A percentile compares a stretch with the other conserved stretches of the same genome.
These are phyloP conservation scores for Plasmodium vinckei DNA, from an alignment of 169 alveolate species.

Conservation along the genomic window DNA sequence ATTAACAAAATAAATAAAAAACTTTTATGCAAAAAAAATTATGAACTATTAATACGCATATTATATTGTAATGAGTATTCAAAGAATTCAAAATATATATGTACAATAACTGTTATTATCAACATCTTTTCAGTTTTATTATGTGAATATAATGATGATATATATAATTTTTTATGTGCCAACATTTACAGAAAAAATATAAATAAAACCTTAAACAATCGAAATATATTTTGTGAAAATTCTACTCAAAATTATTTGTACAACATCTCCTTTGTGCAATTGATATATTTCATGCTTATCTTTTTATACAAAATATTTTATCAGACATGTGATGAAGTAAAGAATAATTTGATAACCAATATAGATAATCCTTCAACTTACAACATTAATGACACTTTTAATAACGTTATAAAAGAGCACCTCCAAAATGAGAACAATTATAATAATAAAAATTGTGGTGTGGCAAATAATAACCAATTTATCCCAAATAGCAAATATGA, in stretches of 20 bases:
- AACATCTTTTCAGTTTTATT: slow-evolving; percentile 60
- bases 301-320: slow-evolving; percentile 67
- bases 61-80: slow-evolving; percentile 55
- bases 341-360: neutral
- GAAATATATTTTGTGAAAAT: slow-evolving; percentile 16
- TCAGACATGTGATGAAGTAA: slow-evolving; percentile 15
- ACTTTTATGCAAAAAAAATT: slow-evolving; percentile 6
- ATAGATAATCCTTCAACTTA: neutral
- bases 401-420: neutral
- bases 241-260: slow-evolving; percentile 25
- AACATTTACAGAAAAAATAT: slow-evolving; percentile 41
- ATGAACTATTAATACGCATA: slow-evolving; percentile 24
- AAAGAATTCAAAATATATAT: slow-evolving; percentile 52
- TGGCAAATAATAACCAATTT: neutral
- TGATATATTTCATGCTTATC: slow-evolving; percentile 69
- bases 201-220: slow-evolving; percentile 10
- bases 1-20: slow-evolving; percentile 37
- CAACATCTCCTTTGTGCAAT: slow-evolving; percentile 69
- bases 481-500: too few species aligned
- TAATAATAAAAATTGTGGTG: neutral
- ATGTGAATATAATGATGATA: slow-evolving; percentile 49
- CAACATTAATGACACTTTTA: neutral
- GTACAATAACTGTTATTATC: slow-evolving; percentile 52
- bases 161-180: slow-evolving; percentile 33
- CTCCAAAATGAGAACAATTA: neutral